These are phyloP conservation scores for Barnettozyma botsteinii DNA, from an alignment of 805 yeast genomes.

Conservation along the genomic window DNA sequence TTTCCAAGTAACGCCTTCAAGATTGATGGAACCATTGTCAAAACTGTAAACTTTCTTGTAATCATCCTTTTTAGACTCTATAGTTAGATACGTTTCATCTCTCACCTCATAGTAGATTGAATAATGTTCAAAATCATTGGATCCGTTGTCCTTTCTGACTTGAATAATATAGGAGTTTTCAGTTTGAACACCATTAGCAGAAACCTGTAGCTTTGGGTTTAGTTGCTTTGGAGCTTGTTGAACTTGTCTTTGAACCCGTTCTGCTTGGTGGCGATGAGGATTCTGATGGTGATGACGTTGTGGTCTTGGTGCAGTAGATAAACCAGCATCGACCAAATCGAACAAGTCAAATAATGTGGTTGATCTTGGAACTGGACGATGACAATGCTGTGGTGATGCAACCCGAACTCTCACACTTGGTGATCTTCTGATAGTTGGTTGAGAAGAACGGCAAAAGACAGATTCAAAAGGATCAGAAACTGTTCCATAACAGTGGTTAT, in stretches of 20 bases:
- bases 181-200: slow-evolving; percentile 7
- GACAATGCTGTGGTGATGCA: neutral
- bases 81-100: slow-evolving; percentile 8
- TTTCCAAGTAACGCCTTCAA: slow-evolving; percentile 16
- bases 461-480: slow-evolving; percentile 5
- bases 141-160: slow-evolving; percentile 12
- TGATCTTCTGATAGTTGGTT: slow-evolving; percentile 7
- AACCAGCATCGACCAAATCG: slow-evolving; percentile 2
- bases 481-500: neutral
- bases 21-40: slow-evolving; percentile 10
- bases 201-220: slow-evolving; percentile 4
- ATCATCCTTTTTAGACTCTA: slow-evolving; percentile 15
- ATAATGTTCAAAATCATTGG: slow-evolving; percentile 15
- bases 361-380: neutral
- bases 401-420: slow-evolving; percentile 2
- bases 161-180: slow-evolving; percentile 11
- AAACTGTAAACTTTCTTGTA: slow-evolving; percentile 16
- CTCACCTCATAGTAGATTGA: slow-evolving; percentile 12
- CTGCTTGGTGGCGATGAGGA: neutral
- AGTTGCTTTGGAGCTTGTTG: neutral
- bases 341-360: slow-evolving; percentile 7
- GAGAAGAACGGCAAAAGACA: neutral
- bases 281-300: slow-evolving; percentile 1
- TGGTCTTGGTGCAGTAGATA: neutral
- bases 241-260: neutral